phyloP scores from a whole-genome alignment of 2,329 filamentous ascomycete species.

The Plectosphaerella sp. region DNA sequence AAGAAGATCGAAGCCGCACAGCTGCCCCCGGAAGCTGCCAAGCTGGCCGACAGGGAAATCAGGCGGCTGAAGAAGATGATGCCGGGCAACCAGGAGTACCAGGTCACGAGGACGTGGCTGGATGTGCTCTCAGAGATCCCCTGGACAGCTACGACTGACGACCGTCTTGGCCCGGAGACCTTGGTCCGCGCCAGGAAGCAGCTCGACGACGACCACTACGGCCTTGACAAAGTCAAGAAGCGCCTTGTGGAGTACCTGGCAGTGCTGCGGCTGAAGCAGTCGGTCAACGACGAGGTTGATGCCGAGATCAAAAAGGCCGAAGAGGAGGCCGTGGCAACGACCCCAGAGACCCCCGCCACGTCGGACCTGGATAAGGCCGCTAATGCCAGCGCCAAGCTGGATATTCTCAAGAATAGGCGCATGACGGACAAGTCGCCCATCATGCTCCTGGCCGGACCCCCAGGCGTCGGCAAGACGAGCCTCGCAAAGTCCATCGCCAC shows the following conservation, averaged over 20 bases:
- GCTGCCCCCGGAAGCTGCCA: slow-evolving; percentile 78
- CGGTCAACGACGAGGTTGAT: slow-evolving; percentile 78
- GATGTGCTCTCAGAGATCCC: slow-evolving; percentile 93
- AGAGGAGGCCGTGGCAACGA: slow-evolving; percentile 40
- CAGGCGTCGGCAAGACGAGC: slow-evolving; percentile 94
- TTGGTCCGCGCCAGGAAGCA: slow-evolving; percentile 78
- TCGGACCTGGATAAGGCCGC: slow-evolving; percentile 23
- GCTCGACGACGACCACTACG: slow-evolving; percentile 93
- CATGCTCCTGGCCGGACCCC: slow-evolving; percentile 85
- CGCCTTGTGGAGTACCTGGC: slow-evolving; percentile 90
- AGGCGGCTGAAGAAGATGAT: slow-evolving; percentile 92
- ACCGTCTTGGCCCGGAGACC: slow-evolving; percentile 78
- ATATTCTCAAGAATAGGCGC: slow-evolving; percentile 73
- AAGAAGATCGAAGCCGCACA: slow-evolving; percentile 80
- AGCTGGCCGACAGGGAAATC: slow-evolving; percentile 86
- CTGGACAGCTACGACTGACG: slow-evolving; percentile 80
- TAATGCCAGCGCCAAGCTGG: slow-evolving; percentile 59
- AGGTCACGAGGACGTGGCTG: slow-evolving; percentile 87
- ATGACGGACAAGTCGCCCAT: slow-evolving; percentile 96
- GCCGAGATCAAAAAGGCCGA: slow-evolving; percentile 68
- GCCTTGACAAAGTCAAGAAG: slow-evolving; percentile 96
- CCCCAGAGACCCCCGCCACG: slow-evolving; percentile 26
- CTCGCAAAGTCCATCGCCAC: slow-evolving; percentile 89
- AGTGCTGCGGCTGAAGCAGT: slow-evolving; percentile 91
- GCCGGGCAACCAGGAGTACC: slow-evolving; percentile 91